Evolutionary conservation across 1,284 basidiomycete genomes (phyloP).

Genomic region (Apiotrichum siamense): DNA sequence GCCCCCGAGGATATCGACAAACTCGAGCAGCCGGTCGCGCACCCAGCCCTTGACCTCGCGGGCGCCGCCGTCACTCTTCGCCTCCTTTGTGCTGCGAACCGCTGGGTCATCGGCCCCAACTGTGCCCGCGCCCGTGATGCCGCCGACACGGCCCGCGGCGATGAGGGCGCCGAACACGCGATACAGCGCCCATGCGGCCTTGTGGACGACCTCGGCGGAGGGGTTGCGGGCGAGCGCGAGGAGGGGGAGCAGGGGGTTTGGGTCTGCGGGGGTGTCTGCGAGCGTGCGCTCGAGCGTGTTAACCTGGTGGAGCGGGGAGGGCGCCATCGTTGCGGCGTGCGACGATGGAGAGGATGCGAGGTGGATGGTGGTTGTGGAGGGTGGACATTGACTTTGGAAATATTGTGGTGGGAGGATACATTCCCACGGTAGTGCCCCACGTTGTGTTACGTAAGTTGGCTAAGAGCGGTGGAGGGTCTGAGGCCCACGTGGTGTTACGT

Average conservation of each 20-base stretch:
- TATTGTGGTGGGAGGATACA: too few relatives aligned
- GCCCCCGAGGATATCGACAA: slow-evolving; percentile 61
- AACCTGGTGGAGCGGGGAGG: slow-evolving; percentile 19
- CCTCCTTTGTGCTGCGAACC: slow-evolving; percentile 25
- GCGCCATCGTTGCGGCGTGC: slow-evolving; percentile 4
- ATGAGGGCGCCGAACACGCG: slow-evolving; percentile 67
- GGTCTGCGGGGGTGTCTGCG: slow-evolving; percentile 50
- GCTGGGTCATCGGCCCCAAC: background rate
- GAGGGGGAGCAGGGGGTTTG: slow-evolving; percentile 75
- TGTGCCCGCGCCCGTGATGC: slow-evolving; percentile 19
- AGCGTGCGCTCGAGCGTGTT: slow-evolving; percentile 32
- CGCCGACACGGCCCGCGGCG: slow-evolving; percentile 55
- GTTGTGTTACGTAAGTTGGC: too few relatives aligned
- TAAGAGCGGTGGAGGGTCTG: too few relatives aligned
- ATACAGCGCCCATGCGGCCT: slow-evolving; percentile 74
- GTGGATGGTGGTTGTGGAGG: background rate
- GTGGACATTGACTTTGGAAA: too few relatives aligned
- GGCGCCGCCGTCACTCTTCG: slow-evolving; percentile 49
- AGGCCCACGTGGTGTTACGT: too few relatives aligned
- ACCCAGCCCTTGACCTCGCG: slow-evolving; percentile 70
- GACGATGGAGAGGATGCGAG: too few relatives aligned
- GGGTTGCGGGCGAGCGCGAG: slow-evolving; percentile 52
- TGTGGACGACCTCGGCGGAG: slow-evolving; percentile 58
- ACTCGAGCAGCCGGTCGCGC: slow-evolving; percentile 62
- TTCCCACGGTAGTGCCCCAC: too few relatives aligned